Conservation (phyloP, 176 grass and related monocot genomes). For the Saccharum officinarum region DNA sequence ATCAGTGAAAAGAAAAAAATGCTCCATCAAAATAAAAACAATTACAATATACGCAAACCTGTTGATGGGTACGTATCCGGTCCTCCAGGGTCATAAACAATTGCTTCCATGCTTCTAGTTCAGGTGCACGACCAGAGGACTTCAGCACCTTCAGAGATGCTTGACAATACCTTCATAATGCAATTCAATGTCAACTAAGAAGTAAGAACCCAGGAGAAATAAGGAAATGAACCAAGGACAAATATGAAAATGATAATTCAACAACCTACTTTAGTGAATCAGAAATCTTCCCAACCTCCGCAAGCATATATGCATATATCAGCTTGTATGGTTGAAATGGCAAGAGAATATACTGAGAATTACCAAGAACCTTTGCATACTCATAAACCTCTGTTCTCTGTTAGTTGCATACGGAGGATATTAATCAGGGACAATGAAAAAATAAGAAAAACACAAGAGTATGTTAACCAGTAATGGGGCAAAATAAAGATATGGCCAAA, state of each 20-base stretch:
- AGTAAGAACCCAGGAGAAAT: conserved; percentile 3
- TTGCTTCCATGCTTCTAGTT: conserved; percentile 83
- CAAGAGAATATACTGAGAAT: conserved; percentile 86
- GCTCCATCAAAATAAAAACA: background rate
- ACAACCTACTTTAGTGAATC: conserved; percentile 74
- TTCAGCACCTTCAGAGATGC: conserved; percentile 79
- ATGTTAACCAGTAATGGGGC: background rate
- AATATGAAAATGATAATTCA: conserved; percentile 15
- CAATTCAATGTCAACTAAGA: conserved; percentile 32
- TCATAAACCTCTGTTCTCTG: conserved; percentile 97
- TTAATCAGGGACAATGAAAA: conserved; percentile 18
- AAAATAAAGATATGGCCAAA: conserved; percentile 7
- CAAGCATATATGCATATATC: conserved; percentile 96
- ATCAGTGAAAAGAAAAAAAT: conserved; percentile 3
- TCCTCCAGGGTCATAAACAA: conserved; percentile 71
- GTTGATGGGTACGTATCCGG: conserved; percentile 82
- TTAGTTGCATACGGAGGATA: conserved; percentile 1
- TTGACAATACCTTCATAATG: conserved; percentile 85
- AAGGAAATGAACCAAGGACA: background rate
- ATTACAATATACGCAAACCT: conserved; percentile 43
- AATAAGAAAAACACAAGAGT: background rate
- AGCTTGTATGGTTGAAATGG: conserved; percentile 95
- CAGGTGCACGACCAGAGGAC: conserved; percentile 67
- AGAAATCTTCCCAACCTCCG: conserved; percentile 85
- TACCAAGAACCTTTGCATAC: conserved; percentile 84